These are phyloP conservation scores for Neurospora sp. DNA, from an alignment of 495 filamentous ascomycete genomes.

Conservation along the genomic window DNA sequence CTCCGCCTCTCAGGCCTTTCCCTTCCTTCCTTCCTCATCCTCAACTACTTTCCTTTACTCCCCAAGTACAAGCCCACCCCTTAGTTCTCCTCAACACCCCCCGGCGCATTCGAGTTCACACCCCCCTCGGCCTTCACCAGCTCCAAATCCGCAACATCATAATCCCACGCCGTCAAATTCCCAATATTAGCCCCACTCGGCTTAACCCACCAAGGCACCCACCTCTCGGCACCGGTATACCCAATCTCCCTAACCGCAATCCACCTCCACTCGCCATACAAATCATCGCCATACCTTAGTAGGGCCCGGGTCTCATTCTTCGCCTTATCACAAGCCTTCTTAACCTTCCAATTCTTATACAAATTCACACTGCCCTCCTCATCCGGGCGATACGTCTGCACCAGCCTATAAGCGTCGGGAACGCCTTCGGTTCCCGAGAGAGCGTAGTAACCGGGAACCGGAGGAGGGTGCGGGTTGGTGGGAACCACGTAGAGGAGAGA, in stretches of 20 bases:
- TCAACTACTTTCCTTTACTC: not conserved
- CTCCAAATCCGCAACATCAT: constrained; percentile 9
- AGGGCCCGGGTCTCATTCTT: not conserved
- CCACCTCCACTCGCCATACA: constrained; percentile 6
- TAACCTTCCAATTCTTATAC: constrained; percentile 4
- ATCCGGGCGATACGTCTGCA: constrained; percentile 7
- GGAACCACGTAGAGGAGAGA: constrained; percentile 9
- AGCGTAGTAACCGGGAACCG: constrained; percentile 16
- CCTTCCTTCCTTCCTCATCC: not conserved
- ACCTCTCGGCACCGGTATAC: not conserved
- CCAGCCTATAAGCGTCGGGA: constrained; percentile 8
- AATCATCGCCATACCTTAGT: constrained; percentile 4
- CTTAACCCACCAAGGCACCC: constrained; percentile 12
- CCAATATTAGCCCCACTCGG: constrained; percentile 4
- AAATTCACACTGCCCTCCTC: not conserved
- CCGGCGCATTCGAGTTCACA: constrained; percentile 13
- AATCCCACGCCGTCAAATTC: constrained; percentile 5
- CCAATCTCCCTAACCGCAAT: constrained; percentile 11
- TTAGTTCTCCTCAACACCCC: constrained; percentile 10
- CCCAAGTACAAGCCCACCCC: not conserved
- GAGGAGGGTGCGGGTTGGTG: constrained; percentile 18
- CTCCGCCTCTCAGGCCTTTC: not conserved
- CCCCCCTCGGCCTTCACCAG: constrained; percentile 8
- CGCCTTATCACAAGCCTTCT: not conserved
- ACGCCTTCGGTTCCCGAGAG: constrained; percentile 10